Evolutionary conservation across 441 rosid genomes (phyloP).

Genomic region (Eruca vesicaria): DNA sequence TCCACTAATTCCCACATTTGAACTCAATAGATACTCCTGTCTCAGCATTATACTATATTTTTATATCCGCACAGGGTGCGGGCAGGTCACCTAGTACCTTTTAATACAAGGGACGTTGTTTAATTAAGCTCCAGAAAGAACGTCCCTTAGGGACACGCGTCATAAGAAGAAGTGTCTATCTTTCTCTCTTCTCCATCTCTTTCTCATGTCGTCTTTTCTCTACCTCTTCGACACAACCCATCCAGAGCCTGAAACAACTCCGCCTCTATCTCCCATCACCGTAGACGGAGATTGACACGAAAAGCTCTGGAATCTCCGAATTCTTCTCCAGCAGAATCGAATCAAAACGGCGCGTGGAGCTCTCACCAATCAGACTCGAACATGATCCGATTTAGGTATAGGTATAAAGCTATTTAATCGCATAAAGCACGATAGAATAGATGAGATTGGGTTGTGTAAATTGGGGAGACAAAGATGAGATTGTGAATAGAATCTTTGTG

Average conservation of each 20-base stretch:
- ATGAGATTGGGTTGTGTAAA: constrained; percentile 59
- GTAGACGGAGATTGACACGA: constrained; percentile 40
- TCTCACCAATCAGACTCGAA: constrained; percentile 42
- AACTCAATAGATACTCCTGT: too few species aligned
- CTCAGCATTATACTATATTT: too few species aligned
- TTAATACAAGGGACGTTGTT: too few species aligned
- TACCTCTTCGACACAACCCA: constrained; percentile 9
- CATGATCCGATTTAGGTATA: constrained; percentile 47
- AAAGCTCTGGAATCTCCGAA: constrained; percentile 43
- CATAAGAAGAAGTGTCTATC: too few species aligned
- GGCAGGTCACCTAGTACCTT: too few species aligned
- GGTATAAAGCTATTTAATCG: constrained; percentile 50
- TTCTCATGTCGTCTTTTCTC: constrained; percentile 32
- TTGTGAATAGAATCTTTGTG: too few species aligned
- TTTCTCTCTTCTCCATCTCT: too few species aligned
- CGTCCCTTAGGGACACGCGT: too few species aligned
- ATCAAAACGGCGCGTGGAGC: constrained; percentile 44
- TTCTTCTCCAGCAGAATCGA: constrained; percentile 54
- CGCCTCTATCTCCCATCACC: not conserved
- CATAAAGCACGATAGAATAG: constrained; percentile 51
- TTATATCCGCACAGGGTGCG: too few species aligned
- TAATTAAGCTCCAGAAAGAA: too few species aligned
- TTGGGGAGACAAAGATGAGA: too few species aligned
- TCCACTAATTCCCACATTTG: too few species aligned
- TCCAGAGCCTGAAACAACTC: not conserved